Conservation (phyloP, 805 yeast genomes). For the Schizosaccharomyces japonicus region DNA sequence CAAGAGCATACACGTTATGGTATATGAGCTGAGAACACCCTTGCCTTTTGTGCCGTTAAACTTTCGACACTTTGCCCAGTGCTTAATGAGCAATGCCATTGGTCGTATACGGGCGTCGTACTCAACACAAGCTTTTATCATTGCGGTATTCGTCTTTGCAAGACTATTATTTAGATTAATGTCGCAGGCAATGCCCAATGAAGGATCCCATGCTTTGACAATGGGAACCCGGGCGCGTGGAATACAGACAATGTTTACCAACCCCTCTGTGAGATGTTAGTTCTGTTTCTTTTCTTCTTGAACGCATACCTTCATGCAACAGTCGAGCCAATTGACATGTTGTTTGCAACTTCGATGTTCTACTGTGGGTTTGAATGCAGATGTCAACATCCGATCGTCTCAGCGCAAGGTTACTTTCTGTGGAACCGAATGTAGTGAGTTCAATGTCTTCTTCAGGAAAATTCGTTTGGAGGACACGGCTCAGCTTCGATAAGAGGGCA, state of each 20-base stretch:
- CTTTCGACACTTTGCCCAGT: slow-evolving; percentile 13
- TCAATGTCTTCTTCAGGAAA: background rate
- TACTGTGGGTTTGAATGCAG: background rate
- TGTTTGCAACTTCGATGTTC: background rate
- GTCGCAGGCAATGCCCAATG: slow-evolving; percentile 11
- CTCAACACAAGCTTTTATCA: slow-evolving; percentile 12
- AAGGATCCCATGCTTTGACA: slow-evolving; percentile 14
- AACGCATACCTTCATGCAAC: background rate
- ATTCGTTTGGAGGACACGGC: background rate
- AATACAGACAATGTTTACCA: slow-evolving; percentile 12
- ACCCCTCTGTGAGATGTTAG: slow-evolving; percentile 6
- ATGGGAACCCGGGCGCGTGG: slow-evolving; percentile 14
- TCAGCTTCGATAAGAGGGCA: no score
- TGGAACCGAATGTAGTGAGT: background rate
- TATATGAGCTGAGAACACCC: slow-evolving; percentile 13
- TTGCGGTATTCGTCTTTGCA: slow-evolving; percentile 12
- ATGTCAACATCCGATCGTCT: background rate
- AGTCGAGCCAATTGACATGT: background rate
- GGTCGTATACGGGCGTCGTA: slow-evolving; percentile 12
- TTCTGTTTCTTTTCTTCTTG: background rate
- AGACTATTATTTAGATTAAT: slow-evolving; percentile 13
- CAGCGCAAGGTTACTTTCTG: background rate
- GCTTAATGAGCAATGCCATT: slow-evolving; percentile 12
- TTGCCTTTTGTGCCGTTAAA: slow-evolving; percentile 14
- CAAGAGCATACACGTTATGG: slow-evolving; percentile 13